These are phyloP conservation scores for Tuber calosporum DNA, from an alignment of 495 filamentous ascomycete genomes.

Conservation along the genomic window DNA sequence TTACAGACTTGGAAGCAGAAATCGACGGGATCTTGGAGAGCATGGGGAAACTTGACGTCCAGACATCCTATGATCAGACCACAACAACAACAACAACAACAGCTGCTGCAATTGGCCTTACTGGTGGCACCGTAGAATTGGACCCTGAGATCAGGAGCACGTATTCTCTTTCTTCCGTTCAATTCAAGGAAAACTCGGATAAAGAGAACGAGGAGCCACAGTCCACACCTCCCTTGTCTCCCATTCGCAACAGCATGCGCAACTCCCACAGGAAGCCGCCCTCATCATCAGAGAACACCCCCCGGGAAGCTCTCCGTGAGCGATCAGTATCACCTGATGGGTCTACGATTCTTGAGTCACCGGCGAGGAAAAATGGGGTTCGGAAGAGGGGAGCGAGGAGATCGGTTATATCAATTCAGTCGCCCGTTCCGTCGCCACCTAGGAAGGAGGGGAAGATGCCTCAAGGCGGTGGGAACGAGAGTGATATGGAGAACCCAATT, in stretches of 20 bases:
- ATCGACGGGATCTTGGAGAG: constrained; percentile 27
- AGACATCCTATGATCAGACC: neutral
- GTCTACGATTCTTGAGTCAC: constrained; percentile 21
- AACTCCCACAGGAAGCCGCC: constrained; percentile 16
- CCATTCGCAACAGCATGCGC: neutral
- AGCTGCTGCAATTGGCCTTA: constrained; percentile 2
- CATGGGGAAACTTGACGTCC: constrained; percentile 20
- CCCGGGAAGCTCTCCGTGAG: constrained; percentile 25
- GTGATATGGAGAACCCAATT: constrained; percentile 14
- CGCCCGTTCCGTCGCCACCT: constrained; percentile 22
- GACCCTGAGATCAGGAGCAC: constrained; percentile 6
- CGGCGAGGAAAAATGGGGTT: constrained; percentile 35
- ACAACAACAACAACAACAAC: neutral
- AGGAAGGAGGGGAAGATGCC: constrained; percentile 15
- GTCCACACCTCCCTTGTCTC: neutral
- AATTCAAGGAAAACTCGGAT: constrained; percentile 29
- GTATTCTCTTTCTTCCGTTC: constrained; percentile 16
- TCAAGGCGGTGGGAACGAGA: neutral
- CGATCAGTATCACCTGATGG: constrained; percentile 22
- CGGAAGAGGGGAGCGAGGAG: constrained; percentile 31
- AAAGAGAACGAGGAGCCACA: constrained; percentile 34
- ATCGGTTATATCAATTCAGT: constrained; percentile 15
- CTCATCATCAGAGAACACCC: neutral
- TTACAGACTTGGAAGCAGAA: constrained; percentile 21
- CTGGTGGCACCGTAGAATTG: neutral